Evolutionary conservation across 2,329 filamentous ascomycete species (phyloP), one percentile per base, ranked within the genome.

Genomic region (Thelonectria discophora): DNA sequence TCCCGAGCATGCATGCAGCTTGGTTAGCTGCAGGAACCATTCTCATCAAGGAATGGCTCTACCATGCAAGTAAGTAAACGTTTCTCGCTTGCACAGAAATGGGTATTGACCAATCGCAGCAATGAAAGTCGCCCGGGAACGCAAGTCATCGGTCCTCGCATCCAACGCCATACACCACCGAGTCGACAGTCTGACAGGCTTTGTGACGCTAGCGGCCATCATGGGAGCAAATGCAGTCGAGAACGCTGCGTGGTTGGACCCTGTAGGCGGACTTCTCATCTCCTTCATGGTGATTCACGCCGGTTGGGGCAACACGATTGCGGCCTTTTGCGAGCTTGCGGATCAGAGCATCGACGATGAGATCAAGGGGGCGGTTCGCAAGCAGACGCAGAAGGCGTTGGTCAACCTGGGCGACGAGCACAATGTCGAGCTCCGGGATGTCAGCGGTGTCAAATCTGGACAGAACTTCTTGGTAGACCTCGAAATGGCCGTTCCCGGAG

Each of bases 101-200:
- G 32, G 45, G 20, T 58, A 39, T 24, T 66, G 60, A 72, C 78
- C 58, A 65, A 78, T 72, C 63, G 37, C 67, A 96, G 92, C 93
- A 53, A 96, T 98, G 90, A 98, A 97, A 81, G 88, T 99, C 63
- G 95, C 95, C 47, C 88, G 88, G 70, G 92, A 97, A 78, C 92
- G 94, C 76, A 97, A 97, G 75, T 98, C 94, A 12, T 96, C 94
- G 7, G 93, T 99, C 62, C 87, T 99, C 21, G 94, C 94, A 40
- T 97, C 94, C 60, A 99, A 99, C 74, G 94, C 95, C 61, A 86
- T 98, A 67, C 95, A 99, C 79, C 95, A 98, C 81, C 92, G 95
- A 63, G 90, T 99, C 74, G 95, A 99, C 78, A 97, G 93, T 60
- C 85, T 97, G 58, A 99, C 95, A 1, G 94, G 94, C 67, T 91